Evolutionary conservation across 495 filamentous ascomycete genomes (phyloP).

Genomic region (Acidomyces sp.): DNA sequence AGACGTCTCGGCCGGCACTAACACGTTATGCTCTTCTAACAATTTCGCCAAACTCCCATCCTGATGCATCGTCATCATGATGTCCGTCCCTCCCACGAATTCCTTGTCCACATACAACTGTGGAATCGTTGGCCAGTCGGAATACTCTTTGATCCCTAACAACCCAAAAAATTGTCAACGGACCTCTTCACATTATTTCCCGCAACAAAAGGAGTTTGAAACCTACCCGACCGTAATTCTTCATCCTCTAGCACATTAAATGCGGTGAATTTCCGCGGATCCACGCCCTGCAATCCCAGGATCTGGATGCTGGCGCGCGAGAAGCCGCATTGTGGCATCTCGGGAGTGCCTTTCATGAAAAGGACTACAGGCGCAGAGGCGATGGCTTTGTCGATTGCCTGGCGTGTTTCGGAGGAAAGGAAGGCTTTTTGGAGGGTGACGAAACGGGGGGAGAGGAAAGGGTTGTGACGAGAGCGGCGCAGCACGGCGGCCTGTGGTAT

Average conservation of each 20-base stretch:
- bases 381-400: constrained; percentile 81
- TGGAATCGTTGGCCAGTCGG: constrained; percentile 96
- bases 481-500: too few species aligned
- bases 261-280: constrained; percentile 90
- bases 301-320: constrained; percentile 92
- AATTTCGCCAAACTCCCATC: constrained; percentile 85
- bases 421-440: constrained; percentile 39
- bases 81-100: constrained; percentile 95
- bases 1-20: constrained; percentile 34
- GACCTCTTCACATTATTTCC: not conserved
- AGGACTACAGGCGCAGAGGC: constrained; percentile 77
- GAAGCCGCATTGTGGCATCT: constrained; percentile 95
- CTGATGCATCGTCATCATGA: constrained; percentile 93
- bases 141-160: constrained; percentile 92
- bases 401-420: constrained; percentile 60
- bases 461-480: constrained; percentile 17
- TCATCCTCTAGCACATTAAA: constrained; percentile 92
- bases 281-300: constrained; percentile 82
- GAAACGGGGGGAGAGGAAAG: constrained; percentile 22
- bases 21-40: constrained; percentile 76
- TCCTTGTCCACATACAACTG: constrained; percentile 92
- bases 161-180: constrained; percentile 11
- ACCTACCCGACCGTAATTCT: constrained; percentile 70
- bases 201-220: not conserved
- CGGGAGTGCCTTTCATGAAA: constrained; percentile 98